A percentile compares a stretch with the other conserved stretches of the same genome.
Evolutionary conservation across 768 basidiomycete species (phyloP).

Genomic region (Macrolepiota dolichaula): DNA sequence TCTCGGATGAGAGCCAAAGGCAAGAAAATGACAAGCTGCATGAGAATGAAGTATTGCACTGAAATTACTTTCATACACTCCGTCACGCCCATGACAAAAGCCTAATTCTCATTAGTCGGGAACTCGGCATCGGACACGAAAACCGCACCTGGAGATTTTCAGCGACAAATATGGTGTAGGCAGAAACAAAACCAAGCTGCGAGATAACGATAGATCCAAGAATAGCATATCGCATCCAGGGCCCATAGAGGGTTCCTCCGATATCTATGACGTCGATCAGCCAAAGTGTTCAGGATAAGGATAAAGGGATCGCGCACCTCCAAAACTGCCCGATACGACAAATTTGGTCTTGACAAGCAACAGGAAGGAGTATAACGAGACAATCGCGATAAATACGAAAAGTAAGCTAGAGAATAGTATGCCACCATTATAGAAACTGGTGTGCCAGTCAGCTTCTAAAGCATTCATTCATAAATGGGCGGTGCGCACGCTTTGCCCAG

Average conservation of each 20-base stretch:
- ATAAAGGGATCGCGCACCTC: conserved; percentile 47
- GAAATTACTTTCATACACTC: conserved; percentile 66
- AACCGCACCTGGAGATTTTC: conserved; percentile 67
- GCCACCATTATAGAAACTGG: conserved; percentile 92
- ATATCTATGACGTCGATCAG: conserved; percentile 57
- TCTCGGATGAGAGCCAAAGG: conserved; percentile 89
- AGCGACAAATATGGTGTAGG: conserved; percentile 95
- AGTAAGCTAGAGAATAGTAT: conserved; percentile 82
- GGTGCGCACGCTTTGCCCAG: conserved; percentile 83
- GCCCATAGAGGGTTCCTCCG: conserved; percentile 87
- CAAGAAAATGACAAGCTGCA: conserved; percentile 83
- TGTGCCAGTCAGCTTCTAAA: neutral
- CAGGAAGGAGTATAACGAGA: conserved; percentile 92
- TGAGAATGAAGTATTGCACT: conserved; percentile 77
- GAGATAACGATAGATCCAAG: conserved; percentile 85
- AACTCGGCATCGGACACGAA: neutral
- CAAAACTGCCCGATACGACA: conserved; percentile 88
- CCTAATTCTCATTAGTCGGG: conserved; percentile 31
- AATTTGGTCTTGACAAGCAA: conserved; percentile 86
- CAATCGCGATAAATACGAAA: conserved; percentile 75
- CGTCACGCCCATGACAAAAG: conserved; percentile 80
- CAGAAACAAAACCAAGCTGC: conserved; percentile 84
- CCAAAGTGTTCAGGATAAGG: neutral
- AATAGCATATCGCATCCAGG: conserved; percentile 90
- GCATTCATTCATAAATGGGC: neutral